Evolutionary conservation across 257 asterid genomes (phyloP).

Genomic region (Nyctanthes arbortristis): DNA sequence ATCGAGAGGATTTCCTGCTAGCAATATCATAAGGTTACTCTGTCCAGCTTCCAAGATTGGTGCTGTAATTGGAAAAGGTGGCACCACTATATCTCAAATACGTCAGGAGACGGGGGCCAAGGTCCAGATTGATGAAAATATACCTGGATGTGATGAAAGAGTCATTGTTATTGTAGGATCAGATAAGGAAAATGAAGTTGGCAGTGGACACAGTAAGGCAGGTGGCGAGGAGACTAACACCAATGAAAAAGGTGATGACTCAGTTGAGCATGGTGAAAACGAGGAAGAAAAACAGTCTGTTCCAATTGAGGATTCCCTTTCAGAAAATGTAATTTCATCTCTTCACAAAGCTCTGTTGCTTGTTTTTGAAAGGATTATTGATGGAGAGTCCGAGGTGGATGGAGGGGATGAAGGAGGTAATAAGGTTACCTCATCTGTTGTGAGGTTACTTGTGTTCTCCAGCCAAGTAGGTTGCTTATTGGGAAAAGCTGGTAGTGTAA

Average conservation of each 20-base stretch:
- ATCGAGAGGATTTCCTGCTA: conserved; percentile 28
- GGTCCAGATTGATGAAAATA: conserved; percentile 66
- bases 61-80: conserved; percentile 62
- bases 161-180: conserved; percentile 53
- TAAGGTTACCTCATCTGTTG: conserved; percentile 38
- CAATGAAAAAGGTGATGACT: conserved; percentile 33
- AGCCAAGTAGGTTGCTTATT: conserved; percentile 77
- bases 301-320: conserved; percentile 40
- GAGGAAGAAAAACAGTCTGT: conserved; percentile 44
- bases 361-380: conserved; percentile 67
- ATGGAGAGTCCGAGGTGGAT: conserved; percentile 41
- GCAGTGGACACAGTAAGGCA: conserved; percentile 33
- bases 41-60: conserved; percentile 65
- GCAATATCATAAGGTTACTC: conserved; percentile 54
- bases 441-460: conserved; percentile 71
- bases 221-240: conserved; percentile 44
- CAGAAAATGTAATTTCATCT: conserved; percentile 42
- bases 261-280: conserved; percentile 35
- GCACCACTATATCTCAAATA: conserved; percentile 59
- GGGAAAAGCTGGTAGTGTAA: conserved; percentile 80
- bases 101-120: conserved; percentile 69
- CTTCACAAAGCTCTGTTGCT: conserved; percentile 75
- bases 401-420: conserved; percentile 69
- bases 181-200: conserved; percentile 45
- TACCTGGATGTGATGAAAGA: conserved; percentile 81